These are phyloP conservation scores for Ceratocystis papillata DNA, from an alignment of 2,329 filamentous ascomycete species.

Conservation along the genomic window DNA sequence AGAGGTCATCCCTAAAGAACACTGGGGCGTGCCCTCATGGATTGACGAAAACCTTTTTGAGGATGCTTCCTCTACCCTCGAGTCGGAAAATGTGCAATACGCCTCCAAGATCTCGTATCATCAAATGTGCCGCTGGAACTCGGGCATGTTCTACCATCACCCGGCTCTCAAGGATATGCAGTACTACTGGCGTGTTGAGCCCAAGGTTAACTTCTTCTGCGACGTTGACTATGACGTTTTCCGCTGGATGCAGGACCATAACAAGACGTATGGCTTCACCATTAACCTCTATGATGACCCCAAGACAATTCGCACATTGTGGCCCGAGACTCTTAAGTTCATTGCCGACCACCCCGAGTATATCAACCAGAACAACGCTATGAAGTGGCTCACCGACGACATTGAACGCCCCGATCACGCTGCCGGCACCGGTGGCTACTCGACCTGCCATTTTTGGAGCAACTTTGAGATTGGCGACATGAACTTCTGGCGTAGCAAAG, in stretches of 20 bases:
- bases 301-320: conserved; percentile 72
- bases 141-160: conserved; percentile 94
- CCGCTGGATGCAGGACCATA: conserved; percentile 93
- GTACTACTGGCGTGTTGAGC: conserved; percentile 98
- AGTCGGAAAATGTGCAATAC: conserved; percentile 83
- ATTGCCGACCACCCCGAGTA: conserved; percentile 73
- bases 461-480: conserved; percentile 97
- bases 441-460: conserved; percentile 97
- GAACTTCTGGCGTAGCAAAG: conserved; percentile 79
- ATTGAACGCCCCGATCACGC: conserved; percentile 68
- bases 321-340: conserved; percentile 94
- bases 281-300: conserved; percentile 94
- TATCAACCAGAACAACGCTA: conserved; percentile 71
- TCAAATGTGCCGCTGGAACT: conserved; percentile 99
- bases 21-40: conserved; percentile 88
- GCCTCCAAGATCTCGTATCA: conserved; percentile 83
- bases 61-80: conserved; percentile 72
- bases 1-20: conserved; percentile 87
- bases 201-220: conserved; percentile 98
- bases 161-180: conserved; percentile 69
- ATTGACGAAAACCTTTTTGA: conserved; percentile 79
- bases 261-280: conserved; percentile 98
- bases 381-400: conserved; percentile 76
- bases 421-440: conserved; percentile 76
- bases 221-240: conserved; percentile 98